A percentile compares a stretch with the other conserved stretches of the same genome.
These are phyloP conservation scores for Cercospora janseana DNA, from an alignment of 2,329 filamentous ascomycete species.

Conservation along the genomic window DNA sequence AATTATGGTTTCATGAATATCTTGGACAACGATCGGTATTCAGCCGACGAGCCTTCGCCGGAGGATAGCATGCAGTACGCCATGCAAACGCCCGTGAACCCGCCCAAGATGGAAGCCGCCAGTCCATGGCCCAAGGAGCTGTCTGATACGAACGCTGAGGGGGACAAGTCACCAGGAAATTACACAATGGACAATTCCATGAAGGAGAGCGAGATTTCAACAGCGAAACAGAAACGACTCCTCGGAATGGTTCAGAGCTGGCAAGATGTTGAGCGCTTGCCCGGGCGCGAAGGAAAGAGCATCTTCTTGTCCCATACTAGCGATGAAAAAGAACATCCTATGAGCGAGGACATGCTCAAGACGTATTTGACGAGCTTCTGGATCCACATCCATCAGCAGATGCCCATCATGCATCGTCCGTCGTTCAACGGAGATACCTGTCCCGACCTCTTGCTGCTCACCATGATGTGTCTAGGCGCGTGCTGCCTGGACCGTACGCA, in stretches of 20 bases:
- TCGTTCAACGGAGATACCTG: slow-evolving; percentile 88
- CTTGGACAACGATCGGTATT: neutral
- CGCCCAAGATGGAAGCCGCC: slow-evolving; percentile 31
- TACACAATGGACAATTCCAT: slow-evolving; percentile 67
- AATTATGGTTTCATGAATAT: slow-evolving; percentile 20
- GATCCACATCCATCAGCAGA: slow-evolving; percentile 89
- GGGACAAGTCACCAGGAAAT: slow-evolving; percentile 15
- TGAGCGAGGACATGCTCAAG: slow-evolving; percentile 94
- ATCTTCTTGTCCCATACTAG: slow-evolving; percentile 76
- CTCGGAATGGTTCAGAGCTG: slow-evolving; percentile 78
- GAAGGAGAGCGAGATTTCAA: slow-evolving; percentile 77
- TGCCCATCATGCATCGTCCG: slow-evolving; percentile 91
- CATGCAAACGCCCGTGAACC: slow-evolving; percentile 21
- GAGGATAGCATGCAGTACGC: slow-evolving; percentile 27
- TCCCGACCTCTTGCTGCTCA: slow-evolving; percentile 77
- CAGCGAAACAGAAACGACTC: slow-evolving; percentile 75
- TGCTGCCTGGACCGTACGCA: slow-evolving; percentile 83
- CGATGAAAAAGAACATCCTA: slow-evolving; percentile 57
- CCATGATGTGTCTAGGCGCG: slow-evolving; percentile 90
- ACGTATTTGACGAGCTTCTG: slow-evolving; percentile 91
- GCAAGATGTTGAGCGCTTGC: slow-evolving; percentile 73
- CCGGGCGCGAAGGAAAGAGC: slow-evolving; percentile 71
- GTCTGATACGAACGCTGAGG: slow-evolving; percentile 3
- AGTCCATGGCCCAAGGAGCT: slow-evolving; percentile 12
- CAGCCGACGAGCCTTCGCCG: slow-evolving; percentile 26